Evolutionary conservation across 192 early-diverging fungal species (phyloP), one percentile per base, ranked within the genome.

Genomic region (Coemansia sp.): DNA sequence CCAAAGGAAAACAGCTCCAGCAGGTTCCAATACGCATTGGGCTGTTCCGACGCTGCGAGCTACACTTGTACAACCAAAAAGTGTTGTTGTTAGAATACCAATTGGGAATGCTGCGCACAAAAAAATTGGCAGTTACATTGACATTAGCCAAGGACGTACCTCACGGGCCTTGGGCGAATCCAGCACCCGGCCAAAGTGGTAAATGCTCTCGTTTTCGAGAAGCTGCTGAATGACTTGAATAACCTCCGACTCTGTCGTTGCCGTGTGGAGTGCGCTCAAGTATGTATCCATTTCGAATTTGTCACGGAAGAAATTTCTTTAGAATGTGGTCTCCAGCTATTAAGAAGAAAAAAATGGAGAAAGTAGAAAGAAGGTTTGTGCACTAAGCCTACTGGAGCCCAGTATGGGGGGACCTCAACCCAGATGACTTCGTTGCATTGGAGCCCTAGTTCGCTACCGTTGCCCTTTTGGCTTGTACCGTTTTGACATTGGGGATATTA

Each of bases 121-220:
- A 18, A n/a, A 20, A 49, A n/a, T 34, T 18, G n/a, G 36, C 20
- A 49, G n/a, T 34, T 7, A 47, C 13, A 46, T 66, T 22, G 31
- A 15, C 13, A 18, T 5, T 6, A 29, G 31, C 46, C n/a, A 15
- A 29, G n/a, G 38, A 2, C 69, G 1, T 73, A 76, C 79, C 74
- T 82, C 72, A 18, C 46, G 59, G 34, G 74, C 65, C 65, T 66
- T 55, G 7, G 74, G 72, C 31, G 79, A 65, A 41, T 76, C 67
- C 34, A 82, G 60, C 67, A 82, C 65, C 57, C 72, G 68, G 42
- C 74, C 75, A 57, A 76, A 82, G 43, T 82, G 79, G 75, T 68
- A 70, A 47, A 82, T 49, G 34, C 36, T 34, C 22, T 77, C 79
- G 51, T 76, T 68, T 4, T 69, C 68, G 5, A 81, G 66, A 9